phyloP scores from a whole-genome alignment of 352 stramenopile species.

The Hyaloperonospora arabidopsidis region DNA sequence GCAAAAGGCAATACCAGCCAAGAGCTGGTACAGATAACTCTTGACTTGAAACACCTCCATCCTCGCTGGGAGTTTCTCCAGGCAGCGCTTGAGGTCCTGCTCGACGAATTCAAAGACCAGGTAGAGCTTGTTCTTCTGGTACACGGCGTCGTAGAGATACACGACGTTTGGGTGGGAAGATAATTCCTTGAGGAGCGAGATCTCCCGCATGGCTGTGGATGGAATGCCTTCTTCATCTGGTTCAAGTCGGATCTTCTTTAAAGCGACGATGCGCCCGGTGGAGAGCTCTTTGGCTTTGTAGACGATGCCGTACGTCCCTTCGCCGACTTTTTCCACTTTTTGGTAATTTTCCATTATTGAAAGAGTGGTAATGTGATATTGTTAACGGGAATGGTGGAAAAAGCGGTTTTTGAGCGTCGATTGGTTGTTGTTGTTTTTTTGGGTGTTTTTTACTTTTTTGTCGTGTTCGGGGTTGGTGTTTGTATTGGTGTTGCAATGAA shows the following conservation, averaged over 20 bases:
- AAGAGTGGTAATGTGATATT: too few species aligned
- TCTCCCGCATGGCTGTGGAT: slow-evolving; percentile 95
- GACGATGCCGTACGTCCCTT: slow-evolving; percentile 95
- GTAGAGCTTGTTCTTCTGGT: slow-evolving; percentile 84
- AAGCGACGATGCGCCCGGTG: slow-evolving; percentile 87
- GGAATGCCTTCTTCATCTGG: slow-evolving; percentile 96
- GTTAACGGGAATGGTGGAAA: too few species aligned
- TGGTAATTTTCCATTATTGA: slow-evolving; percentile 73
- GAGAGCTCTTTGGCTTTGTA: slow-evolving; percentile 92
- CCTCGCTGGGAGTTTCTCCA: slow-evolving; percentile 89
- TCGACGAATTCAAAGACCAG: slow-evolving; percentile 85
- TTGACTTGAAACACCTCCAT: slow-evolving; percentile 80
- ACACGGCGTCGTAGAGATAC: slow-evolving; percentile 74
- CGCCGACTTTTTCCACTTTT: slow-evolving; percentile 84
- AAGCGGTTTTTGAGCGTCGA: too few species aligned
- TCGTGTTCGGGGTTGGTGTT: too few species aligned
- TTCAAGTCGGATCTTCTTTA: slow-evolving; percentile 90
- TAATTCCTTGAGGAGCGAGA: slow-evolving; percentile 92
- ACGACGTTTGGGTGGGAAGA: slow-evolving; percentile 93
- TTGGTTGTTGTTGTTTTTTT: too few species aligned
- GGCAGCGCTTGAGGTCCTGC: slow-evolving; percentile 80
- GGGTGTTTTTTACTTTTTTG: too few species aligned
- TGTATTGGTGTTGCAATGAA: too few species aligned
- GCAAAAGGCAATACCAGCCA: slow-evolving; percentile 88
- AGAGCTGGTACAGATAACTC: slow-evolving; percentile 75